Evolutionary conservation across 768 basidiomycete species (phyloP), one percentile per base, ranked within the genome.

Genomic region (Agaricus subrufescens): DNA sequence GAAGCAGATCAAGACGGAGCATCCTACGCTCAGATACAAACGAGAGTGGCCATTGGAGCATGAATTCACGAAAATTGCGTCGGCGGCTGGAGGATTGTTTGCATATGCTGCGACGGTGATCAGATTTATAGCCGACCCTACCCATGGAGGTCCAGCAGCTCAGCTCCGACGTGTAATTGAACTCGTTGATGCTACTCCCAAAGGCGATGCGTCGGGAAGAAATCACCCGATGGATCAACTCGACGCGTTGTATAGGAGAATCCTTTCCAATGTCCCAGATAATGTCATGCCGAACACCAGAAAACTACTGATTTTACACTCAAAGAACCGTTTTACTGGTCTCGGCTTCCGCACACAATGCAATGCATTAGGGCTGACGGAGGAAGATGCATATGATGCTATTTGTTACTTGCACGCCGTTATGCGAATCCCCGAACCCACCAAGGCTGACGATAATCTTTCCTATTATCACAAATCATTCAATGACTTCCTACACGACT

Each of bases 31-130:
- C 6, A 30, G 4, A 1, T 1, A 7, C 44, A 15, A 10, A 1
- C 15, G 47, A 1, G 39, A 44, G 11, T 69, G 67, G 68, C 68
- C 67, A 2, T 5, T 46, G 7, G n/a, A 46, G 0, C 45, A 56
- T 10, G 39, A 57, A 3, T 43, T 65, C 3, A 38, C 59, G 4
- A 25, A 9, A 0, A 55, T 69, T 2, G 59, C 62, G 0, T 11
- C 58, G 3, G 65, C 60, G n/a, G 60, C 68, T 2, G 61, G 58
- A 3, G 65, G 67, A 8, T 60, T 61, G 43, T 69, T 68, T 42
- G 63, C 69, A 34, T 68, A 67, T 30, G 63, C 60, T 2, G 57
- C 65, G 1, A 65, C 63, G 4, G 60, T 61, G 26, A 37, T 67
- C 10, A 58, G 62, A 23, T 68, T 61, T 50, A 57, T 68, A 29